Evolutionary conservation across 192 early-diverging fungal species (phyloP), one percentile per base, ranked within the genome.

Genomic region (Ramicandelaber brevisporus): DNA sequence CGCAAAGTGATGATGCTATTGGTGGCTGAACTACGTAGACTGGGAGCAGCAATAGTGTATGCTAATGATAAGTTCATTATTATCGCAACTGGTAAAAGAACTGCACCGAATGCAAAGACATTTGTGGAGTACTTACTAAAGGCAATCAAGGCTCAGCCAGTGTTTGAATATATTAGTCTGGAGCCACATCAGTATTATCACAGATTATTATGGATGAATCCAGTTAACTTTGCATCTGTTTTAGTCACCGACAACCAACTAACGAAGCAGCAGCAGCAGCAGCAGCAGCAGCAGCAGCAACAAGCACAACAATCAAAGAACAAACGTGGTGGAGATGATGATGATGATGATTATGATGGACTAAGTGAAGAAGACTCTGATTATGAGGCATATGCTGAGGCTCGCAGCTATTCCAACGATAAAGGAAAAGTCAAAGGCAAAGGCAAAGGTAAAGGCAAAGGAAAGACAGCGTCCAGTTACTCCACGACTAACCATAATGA

Each of bases 161-260:
- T 83, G 6, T 87, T 90, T 47, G 63, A 70, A 36, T 53, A 61
- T 20, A 30, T 97, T 2, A 62, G 70, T 29, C 27, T 97, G 32
- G 48, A 61, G 6, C 53, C 63, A n/a, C 48, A 57, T 16, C 48
- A 64, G 34, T 79, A 68, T 34, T 97, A 78, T 76, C 59, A 70
- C 17, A 61, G 70, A 21, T 30, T 88, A 34, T 22, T 89, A 21
- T 97, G 92, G 92, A 83, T 87, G 78, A 82, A 97, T 42, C 45
- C 50, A 29, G 61, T 64, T 35, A 97, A 97, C 49, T 85, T 65
- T 44, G 86, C 80, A 11, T 70, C 79, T 14, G 47, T 68, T 12
- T 35, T 55, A 9, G 53, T 47, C 4, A 44, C 50, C 15, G 53
- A 46, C 4, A 36, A 34, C 2, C 47, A 42, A 29, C 8, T 11